These are phyloP conservation scores for Trapa bicornis DNA, from an alignment of 345 rosid genomes.

Conservation along the genomic window DNA sequence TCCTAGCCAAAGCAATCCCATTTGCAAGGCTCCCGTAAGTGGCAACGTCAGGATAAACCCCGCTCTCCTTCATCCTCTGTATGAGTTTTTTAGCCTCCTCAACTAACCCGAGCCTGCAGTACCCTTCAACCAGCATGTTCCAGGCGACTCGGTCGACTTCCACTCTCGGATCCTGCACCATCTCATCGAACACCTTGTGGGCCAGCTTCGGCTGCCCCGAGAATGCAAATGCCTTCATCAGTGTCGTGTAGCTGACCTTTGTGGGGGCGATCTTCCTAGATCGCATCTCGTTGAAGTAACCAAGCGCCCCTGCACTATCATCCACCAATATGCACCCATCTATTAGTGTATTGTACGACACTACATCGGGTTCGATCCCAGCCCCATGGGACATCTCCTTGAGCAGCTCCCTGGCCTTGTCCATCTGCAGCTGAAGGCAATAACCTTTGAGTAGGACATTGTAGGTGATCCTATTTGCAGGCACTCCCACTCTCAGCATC, in stretches of 20 bases:
- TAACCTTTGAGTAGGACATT: conserved; percentile 88
- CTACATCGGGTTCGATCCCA: conserved; percentile 71
- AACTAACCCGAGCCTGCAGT: conserved; percentile 56
- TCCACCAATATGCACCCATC: conserved; percentile 83
- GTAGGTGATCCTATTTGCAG: conserved; percentile 74
- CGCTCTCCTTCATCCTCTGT: conserved; percentile 56
- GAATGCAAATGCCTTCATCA: conserved; percentile 91
- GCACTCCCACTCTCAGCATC: conserved; percentile 67
- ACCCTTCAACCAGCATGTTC: conserved; percentile 88
- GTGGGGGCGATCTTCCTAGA: conserved; percentile 61
- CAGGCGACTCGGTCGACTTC: conserved; percentile 79
- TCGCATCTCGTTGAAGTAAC: conserved; percentile 82
- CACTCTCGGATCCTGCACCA: conserved; percentile 64
- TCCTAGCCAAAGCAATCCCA: conserved; percentile 72
- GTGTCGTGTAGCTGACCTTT: conserved; percentile 84
- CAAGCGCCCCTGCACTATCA: conserved; percentile 78
- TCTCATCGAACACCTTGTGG: conserved; percentile 76
- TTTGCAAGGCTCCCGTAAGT: conserved; percentile 83
- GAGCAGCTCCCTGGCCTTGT: conserved; percentile 60
- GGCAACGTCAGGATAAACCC: conserved; percentile 61
- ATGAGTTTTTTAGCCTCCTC: conserved; percentile 71
- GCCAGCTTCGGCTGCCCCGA: conserved; percentile 89
- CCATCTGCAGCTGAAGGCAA: conserved; percentile 69
- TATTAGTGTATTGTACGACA: conserved; percentile 69
- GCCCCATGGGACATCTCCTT: conserved; percentile 49